phyloP scores from a whole-genome alignment of 495 filamentous ascomycete species.

The Pseudoneurospora amorphoporcata region DNA sequence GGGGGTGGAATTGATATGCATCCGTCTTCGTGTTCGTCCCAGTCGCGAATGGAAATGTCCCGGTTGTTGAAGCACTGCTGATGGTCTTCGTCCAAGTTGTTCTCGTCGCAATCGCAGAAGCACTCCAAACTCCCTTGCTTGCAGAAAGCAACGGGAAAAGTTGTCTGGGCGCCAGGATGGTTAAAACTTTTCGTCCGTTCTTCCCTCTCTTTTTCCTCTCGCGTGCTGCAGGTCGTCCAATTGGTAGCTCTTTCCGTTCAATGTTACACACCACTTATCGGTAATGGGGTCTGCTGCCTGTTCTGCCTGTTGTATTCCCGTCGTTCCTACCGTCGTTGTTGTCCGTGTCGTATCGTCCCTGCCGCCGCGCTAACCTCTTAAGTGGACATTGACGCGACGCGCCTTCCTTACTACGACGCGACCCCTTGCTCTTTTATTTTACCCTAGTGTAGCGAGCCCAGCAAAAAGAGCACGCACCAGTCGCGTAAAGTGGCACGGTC shows the following conservation, averaged over 20 bases:
- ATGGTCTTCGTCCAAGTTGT: neutral
- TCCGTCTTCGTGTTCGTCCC: neutral
- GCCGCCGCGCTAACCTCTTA: neutral
- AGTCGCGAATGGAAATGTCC: neutral
- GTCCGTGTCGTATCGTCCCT: neutral
- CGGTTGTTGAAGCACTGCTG: no score
- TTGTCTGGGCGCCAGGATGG: conserved; percentile 5
- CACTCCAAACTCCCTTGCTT: neutral
- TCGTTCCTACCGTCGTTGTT: neutral
- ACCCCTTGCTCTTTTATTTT: conserved; percentile 6
- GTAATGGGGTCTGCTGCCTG: no score
- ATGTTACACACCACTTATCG: no score
- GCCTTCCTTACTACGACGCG: neutral
- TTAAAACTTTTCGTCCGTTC: neutral
- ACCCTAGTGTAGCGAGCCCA: neutral
- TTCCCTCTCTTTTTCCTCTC: neutral
- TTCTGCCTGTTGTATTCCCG: neutral
- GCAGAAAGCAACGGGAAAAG: neutral
- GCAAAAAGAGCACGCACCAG: neutral
- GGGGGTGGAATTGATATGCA: neutral
- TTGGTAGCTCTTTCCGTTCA: no score
- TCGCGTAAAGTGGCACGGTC: conserved; percentile 19
- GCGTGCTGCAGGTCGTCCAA: no score
- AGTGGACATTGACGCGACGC: neutral
- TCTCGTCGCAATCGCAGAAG: neutral